Percentiles rank a stretch among this genome's conserved stretches.
These are phyloP conservation scores for Chrysoporthe deuterocubensis DNA, from an alignment of 2,329 filamentous ascomycete genomes.

Conservation along the genomic window DNA sequence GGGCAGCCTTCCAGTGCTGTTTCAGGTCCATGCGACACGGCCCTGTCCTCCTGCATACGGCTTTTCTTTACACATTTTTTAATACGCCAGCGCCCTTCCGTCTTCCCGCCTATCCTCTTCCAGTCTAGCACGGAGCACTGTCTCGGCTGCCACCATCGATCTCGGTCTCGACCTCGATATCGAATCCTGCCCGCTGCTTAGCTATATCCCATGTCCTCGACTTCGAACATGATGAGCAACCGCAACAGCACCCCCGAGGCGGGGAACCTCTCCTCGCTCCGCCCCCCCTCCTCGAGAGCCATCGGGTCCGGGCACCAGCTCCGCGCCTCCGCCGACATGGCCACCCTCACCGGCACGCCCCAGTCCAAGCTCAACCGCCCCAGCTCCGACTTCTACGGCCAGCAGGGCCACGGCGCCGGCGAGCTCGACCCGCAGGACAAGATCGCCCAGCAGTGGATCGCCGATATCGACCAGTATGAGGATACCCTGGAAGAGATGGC, in stretches of 20 bases:
- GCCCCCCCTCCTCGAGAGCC: slow-evolving; percentile 78
- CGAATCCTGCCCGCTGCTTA: slow-evolving; percentile 12
- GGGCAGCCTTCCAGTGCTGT: slow-evolving; percentile 40
- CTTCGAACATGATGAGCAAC: slow-evolving; percentile 74
- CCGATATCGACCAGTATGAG: slow-evolving; percentile 98
- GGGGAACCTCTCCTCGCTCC: slow-evolving; percentile 77
- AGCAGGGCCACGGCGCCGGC: slow-evolving; percentile 66
- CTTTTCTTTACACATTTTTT: slow-evolving; percentile 29
- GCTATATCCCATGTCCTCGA: slow-evolving; percentile 56
- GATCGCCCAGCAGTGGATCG: slow-evolving; percentile 97
- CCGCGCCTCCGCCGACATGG: slow-evolving; percentile 95
- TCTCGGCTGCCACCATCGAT: slow-evolving; percentile 23
- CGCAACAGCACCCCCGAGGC: slow-evolving; percentile 97
- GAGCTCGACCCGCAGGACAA: slow-evolving; percentile 88
- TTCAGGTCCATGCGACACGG: slow-evolving; percentile 41
- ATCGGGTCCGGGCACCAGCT: slow-evolving; percentile 83
- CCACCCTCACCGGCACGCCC: slow-evolving; percentile 71
- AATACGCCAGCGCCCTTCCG: slow-evolving; percentile 31
- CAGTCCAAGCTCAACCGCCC: slow-evolving; percentile 80
- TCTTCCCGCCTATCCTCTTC: slow-evolving; percentile 24
- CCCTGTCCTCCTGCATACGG: slow-evolving; percentile 29
- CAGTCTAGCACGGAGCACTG: slow-evolving; percentile 25
- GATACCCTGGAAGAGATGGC: slow-evolving; percentile 99
- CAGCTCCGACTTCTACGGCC: slow-evolving; percentile 92
- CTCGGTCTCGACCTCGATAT: slow-evolving; percentile 25